Evolutionary conservation across 208 protist genomes (phyloP).

Genomic region (Endotrypanum monterogeii): DNA sequence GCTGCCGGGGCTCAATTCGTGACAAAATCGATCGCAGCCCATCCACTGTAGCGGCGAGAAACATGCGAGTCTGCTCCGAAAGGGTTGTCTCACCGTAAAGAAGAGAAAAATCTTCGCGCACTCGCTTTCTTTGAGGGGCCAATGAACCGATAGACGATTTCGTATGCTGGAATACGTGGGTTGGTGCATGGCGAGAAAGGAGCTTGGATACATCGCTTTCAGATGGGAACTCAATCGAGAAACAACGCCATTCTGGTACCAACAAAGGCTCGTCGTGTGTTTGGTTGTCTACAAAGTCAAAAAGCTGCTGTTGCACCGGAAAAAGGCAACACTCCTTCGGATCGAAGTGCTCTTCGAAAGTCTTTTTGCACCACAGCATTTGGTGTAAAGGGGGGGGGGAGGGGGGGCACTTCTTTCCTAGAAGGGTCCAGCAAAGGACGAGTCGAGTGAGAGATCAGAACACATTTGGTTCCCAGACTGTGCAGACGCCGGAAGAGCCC

Average conservation of each 20-base stretch:
- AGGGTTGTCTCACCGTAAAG: constrained; percentile 63
- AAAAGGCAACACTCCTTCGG: constrained; percentile 57
- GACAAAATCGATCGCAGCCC: constrained; percentile 38
- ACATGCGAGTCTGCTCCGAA: constrained; percentile 74
- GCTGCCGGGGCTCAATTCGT: constrained; percentile 47
- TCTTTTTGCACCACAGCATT: constrained; percentile 85
- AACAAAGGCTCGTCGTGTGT: not conserved
- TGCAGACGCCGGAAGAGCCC: no score
- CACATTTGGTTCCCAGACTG: no score
- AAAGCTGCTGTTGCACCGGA: constrained; percentile 71
- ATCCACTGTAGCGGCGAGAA: constrained; percentile 56
- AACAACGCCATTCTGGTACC: constrained; percentile 58
- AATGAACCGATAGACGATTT: not conserved
- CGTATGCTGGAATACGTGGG: constrained; percentile 9
- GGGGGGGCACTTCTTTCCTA: not conserved
- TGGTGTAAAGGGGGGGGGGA: no score
- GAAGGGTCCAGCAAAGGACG: no score
- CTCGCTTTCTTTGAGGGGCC: not conserved
- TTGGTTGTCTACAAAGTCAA: constrained; percentile 69
- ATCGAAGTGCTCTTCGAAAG: constrained; percentile 61
- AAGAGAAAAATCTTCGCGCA: constrained; percentile 58
- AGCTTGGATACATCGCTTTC: constrained; percentile 45
- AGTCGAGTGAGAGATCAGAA: not conserved
- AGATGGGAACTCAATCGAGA: constrained; percentile 83
- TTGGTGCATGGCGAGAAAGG: constrained; percentile 37